Base-by-base conservation (phyloP, 768 basidiomycete genomes). In the Termitomyces titanicus region DNA sequence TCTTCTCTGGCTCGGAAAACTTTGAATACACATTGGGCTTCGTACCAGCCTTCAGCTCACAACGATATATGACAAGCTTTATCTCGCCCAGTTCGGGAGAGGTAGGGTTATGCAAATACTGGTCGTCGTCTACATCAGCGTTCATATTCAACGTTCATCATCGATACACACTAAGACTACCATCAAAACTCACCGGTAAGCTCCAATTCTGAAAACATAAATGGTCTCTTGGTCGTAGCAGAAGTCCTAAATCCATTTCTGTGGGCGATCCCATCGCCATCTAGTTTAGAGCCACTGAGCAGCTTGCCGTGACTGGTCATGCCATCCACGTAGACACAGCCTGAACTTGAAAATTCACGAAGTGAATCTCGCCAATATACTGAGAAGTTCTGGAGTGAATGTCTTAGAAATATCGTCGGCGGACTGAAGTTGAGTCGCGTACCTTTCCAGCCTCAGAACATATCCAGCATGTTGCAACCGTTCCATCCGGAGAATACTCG, bases 361-460 rank as follows among this genome's bases (percentile, higher is more conserved):
- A 51, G 17, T 6, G 33, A 5, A 37, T 61, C 55, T 24, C 53
- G 50, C 61, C 63, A 64, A 34, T 56, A 27, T 2, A 65, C 59
- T 2, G 53, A 43, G 33, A 66, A 65, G 4, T 44, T 61, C 65
- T 66, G 29, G 29, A 29, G 9, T 29, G 29, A n/a, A 9, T 29
- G 29, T 29, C 9, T 29, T 9, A 29, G n/a, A n/a, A n/a, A n/a
- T n/a, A n/a, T n/a, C n/a, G n/a, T n/a, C n/a, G 5, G 29, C 29
- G 29, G 29, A 29, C n/a, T n/a, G n/a, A 9, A 9, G 3, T 29
- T 29, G 29, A 29, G 29, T 29, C 29, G 29, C 29, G 29, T 29
- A 64, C 67, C 55, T 68, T 68, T n/a, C 64, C 65, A 6, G 56
- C 51, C 29, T 68, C 64, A 0, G 67, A 68, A 8, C 58, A 50